Percentiles rank a stretch among this genome's conserved stretches.
Conservation (phyloP, 345 rosid species). For the Toxicodendron radicans region DNA sequence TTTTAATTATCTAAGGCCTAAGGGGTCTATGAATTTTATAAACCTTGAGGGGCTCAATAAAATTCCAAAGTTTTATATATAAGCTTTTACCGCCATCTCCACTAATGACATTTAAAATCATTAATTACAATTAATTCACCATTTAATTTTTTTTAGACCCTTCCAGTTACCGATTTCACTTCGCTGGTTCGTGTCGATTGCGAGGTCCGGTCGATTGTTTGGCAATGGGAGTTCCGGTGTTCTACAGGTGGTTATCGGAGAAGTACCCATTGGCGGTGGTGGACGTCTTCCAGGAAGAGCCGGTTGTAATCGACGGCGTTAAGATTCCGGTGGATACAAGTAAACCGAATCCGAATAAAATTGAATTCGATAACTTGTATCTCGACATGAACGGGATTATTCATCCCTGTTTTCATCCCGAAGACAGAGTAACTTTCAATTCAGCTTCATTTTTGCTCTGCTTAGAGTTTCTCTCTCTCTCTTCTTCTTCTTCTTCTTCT, state of each 20-base stretch:
- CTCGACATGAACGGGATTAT: slow-evolving; percentile 99
- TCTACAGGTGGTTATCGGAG: slow-evolving; percentile 91
- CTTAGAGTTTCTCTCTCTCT: not conserved
- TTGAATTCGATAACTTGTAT: slow-evolving; percentile 85
- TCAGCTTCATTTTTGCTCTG: not conserved
- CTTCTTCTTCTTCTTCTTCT: too few relatives aligned
- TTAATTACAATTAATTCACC: too few relatives aligned
- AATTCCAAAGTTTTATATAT: too few relatives aligned
- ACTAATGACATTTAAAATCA: too few relatives aligned
- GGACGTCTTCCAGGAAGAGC: slow-evolving; percentile 78
- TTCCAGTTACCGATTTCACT: too few relatives aligned
- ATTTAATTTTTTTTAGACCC: too few relatives aligned
- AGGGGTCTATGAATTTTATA: too few relatives aligned
- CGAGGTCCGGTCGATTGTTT: not conserved
- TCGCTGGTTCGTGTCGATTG: too few relatives aligned
- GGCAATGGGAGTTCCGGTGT: slow-evolving; percentile 92
- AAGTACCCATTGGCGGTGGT: slow-evolving; percentile 71
- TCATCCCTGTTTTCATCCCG: slow-evolving; percentile 97
- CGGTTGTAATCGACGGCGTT: slow-evolving; percentile 60
- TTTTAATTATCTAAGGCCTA: too few relatives aligned
- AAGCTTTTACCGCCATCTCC: too few relatives aligned
- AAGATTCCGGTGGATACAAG: slow-evolving; percentile 79
- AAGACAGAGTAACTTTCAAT: slow-evolving; percentile 58
- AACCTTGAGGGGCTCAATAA: too few relatives aligned
- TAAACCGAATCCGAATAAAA: slow-evolving; percentile 67